These are phyloP conservation scores for Hippophae tibetana DNA, from an alignment of 306 rosid genomes.

Conservation along the genomic window DNA sequence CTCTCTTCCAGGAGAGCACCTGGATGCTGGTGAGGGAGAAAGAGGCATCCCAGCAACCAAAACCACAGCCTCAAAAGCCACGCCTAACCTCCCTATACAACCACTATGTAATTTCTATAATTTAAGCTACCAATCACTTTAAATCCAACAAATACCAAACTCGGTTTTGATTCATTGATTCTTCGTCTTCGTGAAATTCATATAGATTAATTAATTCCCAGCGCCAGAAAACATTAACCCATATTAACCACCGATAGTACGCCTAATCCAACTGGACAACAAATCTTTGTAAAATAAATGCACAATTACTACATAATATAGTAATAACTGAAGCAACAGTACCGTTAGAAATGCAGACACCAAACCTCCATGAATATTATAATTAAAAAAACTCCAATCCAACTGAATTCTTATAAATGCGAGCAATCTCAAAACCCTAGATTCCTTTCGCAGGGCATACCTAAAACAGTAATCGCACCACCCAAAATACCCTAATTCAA, in stretches of 20 bases:
- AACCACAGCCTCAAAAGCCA: constrained; percentile 16
- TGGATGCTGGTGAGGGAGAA: constrained; percentile 50
- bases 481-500: constrained; percentile 20
- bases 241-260: constrained; percentile 16
- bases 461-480: constrained; percentile 6
- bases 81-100: constrained; percentile 12
- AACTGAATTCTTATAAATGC: constrained; percentile 15
- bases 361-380: constrained; percentile 13
- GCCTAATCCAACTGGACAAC: constrained; percentile 35
- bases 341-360: constrained; percentile 30
- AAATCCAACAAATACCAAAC: background rate
- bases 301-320: constrained; percentile 20
- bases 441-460: constrained; percentile 18
- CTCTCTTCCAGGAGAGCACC: constrained; percentile 67
- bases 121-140: constrained; percentile 21
- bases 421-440: constrained; percentile 43
- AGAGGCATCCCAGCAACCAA: constrained; percentile 50
- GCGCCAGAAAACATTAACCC: constrained; percentile 15
- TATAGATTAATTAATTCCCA: constrained; percentile 15
- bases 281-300: constrained; percentile 14
- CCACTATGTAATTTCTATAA: constrained; percentile 5
- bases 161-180: background rate
- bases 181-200: constrained; percentile 15
- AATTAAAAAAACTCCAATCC: constrained; percentile 15
- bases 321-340: constrained; percentile 19